phyloP scores from a whole-genome alignment of 768 basidiomycete species.

The Lentinula edodes region DNA sequence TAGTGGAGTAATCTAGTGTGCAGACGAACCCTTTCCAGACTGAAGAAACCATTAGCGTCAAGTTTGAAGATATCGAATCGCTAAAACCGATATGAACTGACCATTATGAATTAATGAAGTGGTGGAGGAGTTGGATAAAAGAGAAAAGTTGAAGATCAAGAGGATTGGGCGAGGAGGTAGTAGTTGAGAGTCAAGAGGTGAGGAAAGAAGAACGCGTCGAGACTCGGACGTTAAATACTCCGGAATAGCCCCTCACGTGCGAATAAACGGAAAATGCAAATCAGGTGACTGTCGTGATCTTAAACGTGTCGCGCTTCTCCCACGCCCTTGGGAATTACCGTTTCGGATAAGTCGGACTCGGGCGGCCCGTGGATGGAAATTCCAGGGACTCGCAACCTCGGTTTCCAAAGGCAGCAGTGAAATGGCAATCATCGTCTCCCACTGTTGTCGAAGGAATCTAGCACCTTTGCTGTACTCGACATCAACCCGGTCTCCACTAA shows the following conservation, averaged over 20 bases:
- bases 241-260: not conserved
- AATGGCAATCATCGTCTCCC: not conserved
- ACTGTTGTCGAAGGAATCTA: not conserved
- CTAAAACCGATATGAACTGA: not conserved
- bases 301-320: not conserved
- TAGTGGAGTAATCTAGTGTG: not conserved
- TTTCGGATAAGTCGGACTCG: too few species aligned
- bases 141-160: not conserved
- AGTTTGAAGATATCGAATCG: not conserved
- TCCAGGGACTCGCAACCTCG: too few species aligned
- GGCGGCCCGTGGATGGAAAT: not conserved
- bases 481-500: not conserved
- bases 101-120: not conserved
- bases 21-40: conserved; percentile 5
- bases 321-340: not conserved
- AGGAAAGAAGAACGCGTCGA: not conserved
- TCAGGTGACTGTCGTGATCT: not conserved
- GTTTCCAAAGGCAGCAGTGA: not conserved
- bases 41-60: not conserved
- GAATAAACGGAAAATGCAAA: not conserved
- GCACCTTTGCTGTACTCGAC: not conserved
- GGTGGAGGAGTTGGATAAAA: not conserved
- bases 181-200: not conserved
- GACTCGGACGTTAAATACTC: not conserved
- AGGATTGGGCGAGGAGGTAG: not conserved